Percentiles rank a stretch among this genome's conserved stretches.
Conservation (phyloP, 2,329 filamentous ascomycete species). For the Xylariaceae sp. region DNA sequence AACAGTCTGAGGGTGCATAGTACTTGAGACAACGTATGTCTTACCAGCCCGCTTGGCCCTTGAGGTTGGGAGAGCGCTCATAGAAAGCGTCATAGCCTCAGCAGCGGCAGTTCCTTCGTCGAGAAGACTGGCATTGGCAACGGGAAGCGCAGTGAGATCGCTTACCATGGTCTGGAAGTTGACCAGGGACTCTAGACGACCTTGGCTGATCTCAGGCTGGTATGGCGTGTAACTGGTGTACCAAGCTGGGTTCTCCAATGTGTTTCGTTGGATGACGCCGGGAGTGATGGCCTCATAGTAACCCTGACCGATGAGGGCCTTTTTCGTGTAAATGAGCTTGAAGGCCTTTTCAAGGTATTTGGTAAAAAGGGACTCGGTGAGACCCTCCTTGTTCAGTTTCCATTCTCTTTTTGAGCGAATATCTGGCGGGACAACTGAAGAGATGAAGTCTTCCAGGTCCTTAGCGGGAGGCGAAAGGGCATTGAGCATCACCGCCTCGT, state of each 20-base stretch:
- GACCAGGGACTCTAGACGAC: conserved; percentile 81
- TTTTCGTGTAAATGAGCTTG: conserved; percentile 29
- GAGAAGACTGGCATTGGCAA: conserved; percentile 84
- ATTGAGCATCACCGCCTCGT: conserved; percentile 73
- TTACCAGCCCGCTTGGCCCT: conserved; percentile 71
- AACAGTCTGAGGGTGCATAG: conserved; percentile 80
- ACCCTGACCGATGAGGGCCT: conserved; percentile 73
- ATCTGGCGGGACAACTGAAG: conserved; percentile 74
- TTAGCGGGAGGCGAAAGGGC: conserved; percentile 67
- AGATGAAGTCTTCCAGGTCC: conserved; percentile 75
- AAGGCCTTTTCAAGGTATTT: conserved; percentile 45
- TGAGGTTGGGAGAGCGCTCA: conserved; percentile 66
- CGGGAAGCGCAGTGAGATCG: conserved; percentile 79
- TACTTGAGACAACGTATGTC: conserved; percentile 76
- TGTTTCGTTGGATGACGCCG: conserved; percentile 85
- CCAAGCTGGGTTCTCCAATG: conserved; percentile 91
- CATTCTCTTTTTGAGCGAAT: conserved; percentile 66
- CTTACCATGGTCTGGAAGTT: conserved; percentile 94
- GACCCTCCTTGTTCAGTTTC: conserved; percentile 46
- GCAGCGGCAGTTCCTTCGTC: conserved; percentile 90
- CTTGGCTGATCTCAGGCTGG: conserved; percentile 95
- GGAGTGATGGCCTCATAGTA: conserved; percentile 86
- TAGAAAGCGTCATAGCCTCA: conserved; percentile 90
- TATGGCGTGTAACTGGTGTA: conserved; percentile 98
- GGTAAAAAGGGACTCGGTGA: conserved; percentile 47